Evolutionary conservation across 1,284 basidiomycete genomes (phyloP).

Genomic region (Chalciporus piperatoides): DNA sequence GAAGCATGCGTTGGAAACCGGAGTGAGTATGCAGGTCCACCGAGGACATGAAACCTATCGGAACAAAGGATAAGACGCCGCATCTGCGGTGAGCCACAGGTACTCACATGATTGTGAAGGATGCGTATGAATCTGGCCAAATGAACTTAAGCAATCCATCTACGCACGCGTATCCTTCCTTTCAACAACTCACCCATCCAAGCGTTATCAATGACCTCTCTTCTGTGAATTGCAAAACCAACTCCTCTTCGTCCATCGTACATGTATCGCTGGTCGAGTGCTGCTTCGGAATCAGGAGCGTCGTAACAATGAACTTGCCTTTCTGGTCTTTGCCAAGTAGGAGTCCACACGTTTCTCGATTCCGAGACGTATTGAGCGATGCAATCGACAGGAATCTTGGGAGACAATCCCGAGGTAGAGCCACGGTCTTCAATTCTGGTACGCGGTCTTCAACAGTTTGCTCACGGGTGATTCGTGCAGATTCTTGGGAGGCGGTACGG

Average conservation of each 20-base stretch:
- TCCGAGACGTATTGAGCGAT: conserved; percentile 52
- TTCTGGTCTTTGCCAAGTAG: conserved; percentile 56
- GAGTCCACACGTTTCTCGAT: conserved; percentile 65
- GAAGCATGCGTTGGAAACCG: conserved; percentile 81
- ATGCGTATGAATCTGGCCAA: conserved; percentile 81
- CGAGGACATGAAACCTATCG: conserved; percentile 79
- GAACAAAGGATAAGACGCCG: not conserved
- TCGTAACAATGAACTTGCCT: conserved; percentile 66
- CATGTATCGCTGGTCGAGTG: conserved; percentile 84
- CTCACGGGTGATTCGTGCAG: conserved; percentile 28
- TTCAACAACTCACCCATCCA: conserved; percentile 71
- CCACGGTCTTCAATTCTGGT: conserved; percentile 53
- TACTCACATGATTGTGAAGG: conserved; percentile 80
- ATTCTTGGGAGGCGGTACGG: conserved; percentile 30
- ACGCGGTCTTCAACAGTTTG: conserved; percentile 26
- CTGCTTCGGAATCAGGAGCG: conserved; percentile 79
- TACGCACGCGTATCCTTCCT: not conserved
- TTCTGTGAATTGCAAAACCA: conserved; percentile 81
- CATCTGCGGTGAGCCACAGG: not conserved
- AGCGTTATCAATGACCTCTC: conserved; percentile 75
- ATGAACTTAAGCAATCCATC: conserved; percentile 1
- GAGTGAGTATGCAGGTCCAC: conserved; percentile 88
- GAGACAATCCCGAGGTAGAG: conserved; percentile 66
- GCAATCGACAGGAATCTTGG: conserved; percentile 71
- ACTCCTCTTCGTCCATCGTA: conserved; percentile 83